Conservation (phyloP, 768 basidiomycete genomes). For the Antrodiella citrinella region DNA sequence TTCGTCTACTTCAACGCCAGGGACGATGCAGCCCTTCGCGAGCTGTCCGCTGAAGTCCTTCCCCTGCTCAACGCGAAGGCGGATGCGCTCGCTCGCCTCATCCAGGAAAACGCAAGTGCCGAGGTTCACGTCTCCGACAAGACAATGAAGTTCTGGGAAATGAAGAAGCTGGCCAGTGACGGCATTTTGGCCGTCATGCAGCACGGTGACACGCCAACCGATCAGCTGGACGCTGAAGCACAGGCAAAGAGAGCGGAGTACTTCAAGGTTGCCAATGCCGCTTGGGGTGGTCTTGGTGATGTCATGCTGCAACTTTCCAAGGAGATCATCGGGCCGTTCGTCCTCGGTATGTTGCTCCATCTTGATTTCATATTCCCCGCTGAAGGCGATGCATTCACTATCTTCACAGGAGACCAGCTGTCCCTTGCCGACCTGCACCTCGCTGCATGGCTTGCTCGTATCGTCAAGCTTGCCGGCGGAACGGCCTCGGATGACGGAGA, state of each 20-base stretch:
- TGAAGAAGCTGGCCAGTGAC: constrained; percentile 40
- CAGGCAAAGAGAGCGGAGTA: constrained; percentile 39
- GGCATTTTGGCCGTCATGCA: constrained; percentile 37
- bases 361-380: too few relatives aligned
- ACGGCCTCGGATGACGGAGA: constrained; percentile 41
- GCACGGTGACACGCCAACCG: constrained; percentile 32
- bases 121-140: constrained; percentile 50
- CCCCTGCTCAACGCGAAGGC: constrained; percentile 40
- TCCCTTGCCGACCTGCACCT: constrained; percentile 78
- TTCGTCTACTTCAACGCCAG: constrained; percentile 55
- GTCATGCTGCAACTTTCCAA: constrained; percentile 41
- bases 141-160: constrained; percentile 53
- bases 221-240: constrained; percentile 31
- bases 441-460: constrained; percentile 61
- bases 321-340: constrained; percentile 56
- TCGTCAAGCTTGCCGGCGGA: constrained; percentile 54
- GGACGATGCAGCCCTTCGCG: constrained; percentile 41
- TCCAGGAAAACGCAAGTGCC: constrained; percentile 44
- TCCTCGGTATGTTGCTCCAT: constrained; percentile 42
- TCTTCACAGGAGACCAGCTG: constrained; percentile 62
- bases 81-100: constrained; percentile 33
- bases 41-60: constrained; percentile 34
- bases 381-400: neutral
- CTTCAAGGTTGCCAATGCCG: constrained; percentile 38
- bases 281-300: constrained; percentile 43